These are phyloP conservation scores for Backusella circina DNA, from an alignment of 192 early-diverging fungal genomes.

Conservation along the genomic window DNA sequence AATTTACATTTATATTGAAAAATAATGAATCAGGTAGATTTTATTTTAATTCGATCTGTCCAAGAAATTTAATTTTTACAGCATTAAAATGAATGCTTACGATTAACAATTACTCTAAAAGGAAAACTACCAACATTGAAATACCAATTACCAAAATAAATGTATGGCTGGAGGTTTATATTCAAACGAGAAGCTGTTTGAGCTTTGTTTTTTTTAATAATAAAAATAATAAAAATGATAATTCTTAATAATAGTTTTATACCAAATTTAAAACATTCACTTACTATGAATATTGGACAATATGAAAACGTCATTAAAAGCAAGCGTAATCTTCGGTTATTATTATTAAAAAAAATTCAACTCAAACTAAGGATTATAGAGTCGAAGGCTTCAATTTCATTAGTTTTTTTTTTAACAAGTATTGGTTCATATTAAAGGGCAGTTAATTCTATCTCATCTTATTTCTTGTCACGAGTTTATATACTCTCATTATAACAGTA, in stretches of 20 bases:
- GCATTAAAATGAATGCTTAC: background rate
- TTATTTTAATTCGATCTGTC: background rate
- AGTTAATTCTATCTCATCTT: no score
- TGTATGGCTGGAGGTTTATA: background rate
- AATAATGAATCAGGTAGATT: background rate
- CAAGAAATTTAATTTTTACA: background rate
- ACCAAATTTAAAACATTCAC: background rate
- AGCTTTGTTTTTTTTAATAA: background rate
- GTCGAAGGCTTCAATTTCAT: background rate
- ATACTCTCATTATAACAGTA: background rate
- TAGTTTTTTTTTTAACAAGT: background rate
- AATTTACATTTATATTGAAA: background rate
- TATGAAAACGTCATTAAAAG: background rate
- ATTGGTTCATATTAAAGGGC: no score
- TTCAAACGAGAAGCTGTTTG: background rate
- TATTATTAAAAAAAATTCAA: background rate
- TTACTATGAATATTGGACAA: background rate
- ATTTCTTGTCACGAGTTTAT: background rate
- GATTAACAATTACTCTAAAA: background rate
- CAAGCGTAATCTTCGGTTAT: no score
- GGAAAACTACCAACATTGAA: background rate
- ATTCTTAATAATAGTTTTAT: no score
- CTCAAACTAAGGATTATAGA: background rate
- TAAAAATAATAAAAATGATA: no score
- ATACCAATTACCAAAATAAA: background rate